Base-by-base conservation (phyloP, 73 alveolate genomes). In the Durusdinium trenchii region DNA sequence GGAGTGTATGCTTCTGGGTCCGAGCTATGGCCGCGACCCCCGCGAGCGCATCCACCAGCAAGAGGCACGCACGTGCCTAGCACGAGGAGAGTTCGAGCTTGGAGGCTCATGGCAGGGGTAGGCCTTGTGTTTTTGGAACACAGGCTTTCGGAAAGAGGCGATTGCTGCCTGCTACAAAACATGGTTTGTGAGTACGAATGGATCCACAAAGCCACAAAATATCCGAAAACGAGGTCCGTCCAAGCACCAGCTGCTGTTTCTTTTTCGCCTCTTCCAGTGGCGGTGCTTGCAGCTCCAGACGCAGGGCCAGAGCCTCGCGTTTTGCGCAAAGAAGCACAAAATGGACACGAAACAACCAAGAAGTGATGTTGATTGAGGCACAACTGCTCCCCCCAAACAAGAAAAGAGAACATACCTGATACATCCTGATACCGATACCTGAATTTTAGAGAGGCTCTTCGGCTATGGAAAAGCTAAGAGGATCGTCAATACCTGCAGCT, bases 31-130 rank as follows among this genome's bases (percentile, higher is more conserved):
- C 45, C 51, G 73, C 62, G 0, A 4, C 96, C 30, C 96, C 96
- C 1, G 96, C 96, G 73, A 89, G 86, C n/a, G 96, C 96, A 12
- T 89, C 96, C 69, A 89, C 96, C 67, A 89, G 71, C 82, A 89
- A n/a, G 50, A 89, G 86, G 71, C 96, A 89, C 23, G 85, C 81
- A 5, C 69, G 84, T 9, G 96, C 96, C 95, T 85, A 32, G 38
- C 20, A 43, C 16, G 54, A 78, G 32, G n/a, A n/a, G 94, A 35
- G 30, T 60, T 23, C 1, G n/a, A 57, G 12, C 69, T 16, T 23
- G 30, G 30, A 60, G 73, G 73, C 30, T 32, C 3, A 60, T 60
- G 73, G 30, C 18, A 60, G 30, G 18, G 73, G 30, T 60, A 32
- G 30, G 30, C 18, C 30, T 32, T 60, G 73, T 23, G 45, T 30